Base-by-base conservation (phyloP, 164 flowering plant genomes). In the Magnolia sinica region DNA sequence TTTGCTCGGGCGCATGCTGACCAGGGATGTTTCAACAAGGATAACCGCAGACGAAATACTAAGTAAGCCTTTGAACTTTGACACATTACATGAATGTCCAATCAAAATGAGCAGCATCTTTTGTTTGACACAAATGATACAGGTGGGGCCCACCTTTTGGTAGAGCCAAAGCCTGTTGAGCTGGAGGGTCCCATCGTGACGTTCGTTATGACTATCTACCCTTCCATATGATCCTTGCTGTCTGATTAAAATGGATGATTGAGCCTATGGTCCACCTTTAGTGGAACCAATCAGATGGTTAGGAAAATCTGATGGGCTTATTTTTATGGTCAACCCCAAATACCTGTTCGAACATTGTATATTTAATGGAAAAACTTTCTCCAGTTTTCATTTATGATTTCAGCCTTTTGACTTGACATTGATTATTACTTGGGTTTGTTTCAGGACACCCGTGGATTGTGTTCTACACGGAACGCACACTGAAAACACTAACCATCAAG, bases 401-500 rank as follows among this genome's bases (percentile, higher is more conserved):
- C 19, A 29, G 50, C 16, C 31, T 74, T 20, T 22, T 65, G 4
- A 13, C 16, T 69, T 70, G 13, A 8, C 8, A 14, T 19, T 74
- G n/a, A 49, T 22, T 16, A 27, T 14, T 31, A 24, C 1, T 4
- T 68, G 59, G 64, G 50, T 55, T 77, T 58, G n/a, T 76, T 83
- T 61, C 92, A 95, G 99, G 89, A 19, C 97, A 95, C 80, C 98
- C 99, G 29, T 95, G 98, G 97, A 87, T 93, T 74, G 70, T 90
- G 73, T 89, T 93, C 80, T 85, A 91, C 87, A 95, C 99, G 0
- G 97, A 89, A 64, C 86, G 86, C 61, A 78, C 86, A 4, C 71
- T 89, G 66, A 92, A 84, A 87, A 79, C 89, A 58, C 69, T 89
- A 29, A 76, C 88, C 10, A 71, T 86, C 72, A 91, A 88, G 81